A percentile compares a stretch with the other conserved stretches of the same genome.
These are phyloP conservation scores for Drosera capensis DNA, from an alignment of 148 eudicot species.

Conservation along the genomic window DNA sequence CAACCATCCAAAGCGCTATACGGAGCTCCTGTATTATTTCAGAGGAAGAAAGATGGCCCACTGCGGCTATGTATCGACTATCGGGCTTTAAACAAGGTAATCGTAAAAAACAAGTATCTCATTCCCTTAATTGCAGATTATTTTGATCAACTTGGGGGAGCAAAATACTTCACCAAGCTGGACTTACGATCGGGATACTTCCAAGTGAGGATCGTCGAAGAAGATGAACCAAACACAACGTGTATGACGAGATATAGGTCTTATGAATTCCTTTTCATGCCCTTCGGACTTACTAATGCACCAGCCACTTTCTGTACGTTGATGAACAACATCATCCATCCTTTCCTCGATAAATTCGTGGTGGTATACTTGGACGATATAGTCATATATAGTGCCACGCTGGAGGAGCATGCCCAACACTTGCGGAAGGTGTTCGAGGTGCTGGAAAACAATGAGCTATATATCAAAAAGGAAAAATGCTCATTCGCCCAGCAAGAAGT, in stretches of 20 bases:
- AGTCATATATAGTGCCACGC: neutral
- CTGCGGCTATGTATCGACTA: neutral
- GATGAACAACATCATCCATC: slow-evolving; percentile 1
- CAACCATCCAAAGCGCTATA: no score
- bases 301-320: neutral
- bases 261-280: neutral
- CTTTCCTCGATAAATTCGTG: neutral
- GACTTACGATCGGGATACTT: neutral
- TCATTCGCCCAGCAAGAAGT: neutral
- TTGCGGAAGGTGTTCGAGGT: neutral
- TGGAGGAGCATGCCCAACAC: neutral
- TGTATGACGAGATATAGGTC: neutral
- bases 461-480: neutral
- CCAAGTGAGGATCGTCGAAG: neutral
- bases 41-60: neutral
- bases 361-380: neutral
- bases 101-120: neutral
- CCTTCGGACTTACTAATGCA: neutral
- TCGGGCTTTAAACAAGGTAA: neutral
- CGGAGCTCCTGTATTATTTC: neutral
- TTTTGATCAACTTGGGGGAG: neutral
- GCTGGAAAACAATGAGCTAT: neutral
- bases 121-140: neutral
- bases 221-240: neutral
- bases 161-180: neutral